Base-by-base conservation (phyloP, 306 rosid genomes). In the Malus sieversii region DNA sequence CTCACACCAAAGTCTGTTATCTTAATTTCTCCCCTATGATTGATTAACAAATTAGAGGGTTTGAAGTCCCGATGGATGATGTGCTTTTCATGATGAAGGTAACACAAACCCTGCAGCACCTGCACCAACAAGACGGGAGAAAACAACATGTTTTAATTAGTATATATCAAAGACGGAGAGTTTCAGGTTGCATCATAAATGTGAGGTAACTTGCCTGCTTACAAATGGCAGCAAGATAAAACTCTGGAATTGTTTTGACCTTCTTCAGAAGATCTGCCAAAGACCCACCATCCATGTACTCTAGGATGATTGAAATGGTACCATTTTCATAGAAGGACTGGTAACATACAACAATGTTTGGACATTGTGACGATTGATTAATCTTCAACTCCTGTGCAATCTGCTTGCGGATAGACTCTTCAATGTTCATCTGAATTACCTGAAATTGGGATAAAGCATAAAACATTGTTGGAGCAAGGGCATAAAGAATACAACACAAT, bases 221-320 rank as follows among this genome's bases (percentile, higher is more conserved):
- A 81, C 90, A 86, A 55, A 96, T 90, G 87, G 90, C 89, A 72
- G 98, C 93, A 70, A 96, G 97, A 89, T 78, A 69, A 29, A 82
- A 78, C 82, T 96, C 99, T 2, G 97, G 89, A 82, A 96, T 86
- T 73, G 91, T 80, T 89, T 78, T 89, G 60, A 96, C 97, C 82
- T 92, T 96, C 79, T 82, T 89, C 80, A 96, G 79, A 66, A 96
- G 85, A 86, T 96, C 98, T 75, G 90, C 91, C 35, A 96, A 83
- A 79, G 99, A 96, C 14, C 99, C 99, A 70, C 99, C 99, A 83
- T 96, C 99, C 99, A 96, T 96, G 89, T 96, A 96, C 90, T 96
- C 99, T 79, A 96, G 85, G 85, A 96, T 91, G 82, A 92, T 92
- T 72, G 96, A 96, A 86, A 96, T 85, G 60, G 83, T 80, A 57